Evolutionary conservation across 139 green algal species (phyloP).

Genomic region (Chlamydomonas sp.): DNA sequence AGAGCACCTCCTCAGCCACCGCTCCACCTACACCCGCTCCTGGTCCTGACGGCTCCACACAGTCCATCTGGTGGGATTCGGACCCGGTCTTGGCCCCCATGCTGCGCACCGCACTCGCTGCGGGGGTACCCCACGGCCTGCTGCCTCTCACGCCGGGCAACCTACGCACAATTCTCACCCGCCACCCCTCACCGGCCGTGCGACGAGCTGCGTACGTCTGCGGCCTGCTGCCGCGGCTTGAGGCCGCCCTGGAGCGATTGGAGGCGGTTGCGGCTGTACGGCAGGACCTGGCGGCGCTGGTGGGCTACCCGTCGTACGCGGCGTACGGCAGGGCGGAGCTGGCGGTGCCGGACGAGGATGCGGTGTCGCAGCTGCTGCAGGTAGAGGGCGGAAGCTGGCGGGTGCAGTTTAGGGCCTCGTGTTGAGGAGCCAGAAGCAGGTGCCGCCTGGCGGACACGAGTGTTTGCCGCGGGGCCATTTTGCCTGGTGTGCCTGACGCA

Average conservation of each 20-base stretch:
- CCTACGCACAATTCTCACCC: background rate
- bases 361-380: constrained; percentile 1
- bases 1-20: too few relatives aligned
- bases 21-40: too few relatives aligned
- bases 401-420: background rate
- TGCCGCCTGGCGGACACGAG: too few relatives aligned
- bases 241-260: background rate
- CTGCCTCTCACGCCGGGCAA: constrained; percentile 22
- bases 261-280: constrained; percentile 14
- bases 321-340: background rate
- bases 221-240: constrained; percentile 26
- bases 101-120: background rate
- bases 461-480: too few relatives aligned
- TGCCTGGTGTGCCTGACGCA: too few relatives aligned
- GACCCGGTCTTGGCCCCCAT: constrained; percentile 10
- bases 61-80: background rate
- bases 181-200: background rate
- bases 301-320: background rate
- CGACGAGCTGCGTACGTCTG: constrained; percentile 9
- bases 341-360: background rate
- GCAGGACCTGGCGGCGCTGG: background rate
- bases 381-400: background rate
- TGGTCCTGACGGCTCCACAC: too few relatives aligned
- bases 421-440: too few relatives aligned
- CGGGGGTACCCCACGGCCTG: background rate